A percentile compares a stretch with the other conserved stretches of the same genome.
Evolutionary conservation across 768 basidiomycete genomes (phyloP).

Genomic region (Xerocomellus amylosporus): DNA sequence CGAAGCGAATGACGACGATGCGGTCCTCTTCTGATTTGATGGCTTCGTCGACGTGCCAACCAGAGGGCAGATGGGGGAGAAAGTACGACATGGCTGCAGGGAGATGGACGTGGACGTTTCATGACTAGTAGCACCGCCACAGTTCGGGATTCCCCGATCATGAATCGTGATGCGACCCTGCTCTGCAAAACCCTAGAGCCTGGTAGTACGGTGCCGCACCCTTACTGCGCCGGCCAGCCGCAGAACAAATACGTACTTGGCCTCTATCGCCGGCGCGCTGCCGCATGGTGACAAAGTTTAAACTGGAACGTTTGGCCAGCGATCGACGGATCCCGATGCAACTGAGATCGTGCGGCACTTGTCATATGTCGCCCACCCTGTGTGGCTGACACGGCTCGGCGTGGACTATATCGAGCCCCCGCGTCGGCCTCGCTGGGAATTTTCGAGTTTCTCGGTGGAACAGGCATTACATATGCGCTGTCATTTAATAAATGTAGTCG

Average conservation of each 20-base stretch:
- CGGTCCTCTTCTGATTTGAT: constrained; percentile 98
- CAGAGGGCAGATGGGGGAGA: constrained; percentile 82
- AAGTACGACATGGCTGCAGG: constrained; percentile 73
- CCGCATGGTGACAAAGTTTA: constrained; percentile 6
- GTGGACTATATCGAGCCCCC: too few species aligned
- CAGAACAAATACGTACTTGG: constrained; percentile 3
- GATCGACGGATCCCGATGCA: neutral
- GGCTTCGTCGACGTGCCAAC: constrained; percentile 99
- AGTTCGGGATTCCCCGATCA: neutral
- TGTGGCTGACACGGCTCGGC: constrained; percentile 7
- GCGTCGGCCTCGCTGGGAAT: too few species aligned
- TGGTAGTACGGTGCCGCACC: too few species aligned
- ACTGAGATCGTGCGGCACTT: neutral
- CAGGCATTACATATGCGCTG: too few species aligned
- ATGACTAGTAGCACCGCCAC: neutral
- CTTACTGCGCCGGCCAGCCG: too few species aligned
- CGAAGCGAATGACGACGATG: constrained; percentile 91
- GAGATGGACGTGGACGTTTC: neutral
- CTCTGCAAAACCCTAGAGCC: too few species aligned
- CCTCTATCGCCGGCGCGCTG: neutral
- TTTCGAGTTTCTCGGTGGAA: too few species aligned
- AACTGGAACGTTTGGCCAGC: neutral
- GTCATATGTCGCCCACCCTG: constrained; percentile 2
- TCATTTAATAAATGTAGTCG: neutral
- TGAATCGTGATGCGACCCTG: too few species aligned